Base-by-base conservation (phyloP, 352 stramenopile species). In the Globisporangium cylindrosporum region DNA sequence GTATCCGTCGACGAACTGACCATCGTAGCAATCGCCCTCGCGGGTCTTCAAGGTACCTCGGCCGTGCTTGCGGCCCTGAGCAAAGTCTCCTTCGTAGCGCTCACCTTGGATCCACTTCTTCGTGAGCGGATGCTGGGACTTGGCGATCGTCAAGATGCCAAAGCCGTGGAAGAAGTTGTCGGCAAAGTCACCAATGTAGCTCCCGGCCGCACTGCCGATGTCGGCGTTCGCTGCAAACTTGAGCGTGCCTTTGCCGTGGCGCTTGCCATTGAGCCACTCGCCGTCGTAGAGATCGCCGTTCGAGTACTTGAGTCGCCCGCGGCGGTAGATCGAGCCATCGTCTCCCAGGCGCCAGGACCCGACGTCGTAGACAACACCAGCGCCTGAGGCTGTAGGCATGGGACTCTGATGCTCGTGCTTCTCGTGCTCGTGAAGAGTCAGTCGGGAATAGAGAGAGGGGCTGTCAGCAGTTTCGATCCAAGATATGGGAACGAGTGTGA, bases 211-310 rank as follows among this genome's bases (percentile, higher is more conserved):
- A 12, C 62, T 34, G 1, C n/a, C 15, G 4, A 43, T 18, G 12
- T 72, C 27, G 27, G 55, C 55, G 9, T 60, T 75, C 32, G 74
- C 72, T 1, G 64, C 72, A 43, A 92, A 88, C 15, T 72, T 86
- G 51, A 93, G 59, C 12, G 73, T 76, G 27, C 83, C 84, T 62
- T 80, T 74, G 20, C 86, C 84, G 51, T 93, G 81, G 51, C 85
- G 83, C 72, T 92, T 90, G 68, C 84, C 83, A 64, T 95, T 74
- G 29, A 93, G 78, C 90, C 90, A 97, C 62, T 96, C 88, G 64
- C 90, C 87, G 29, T 92, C 85, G 68, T 95, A 97, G 9, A 89
- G 56, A 53, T 96, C 90, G 7, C 89, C 88, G 49, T 78, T 95
- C 4, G 83, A 78, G 61, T 86, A 90, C 38, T 88, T 87, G 22